Conservation (phyloP, 1,139 yeast species). For the Yamadazyma aaseri region DNA sequence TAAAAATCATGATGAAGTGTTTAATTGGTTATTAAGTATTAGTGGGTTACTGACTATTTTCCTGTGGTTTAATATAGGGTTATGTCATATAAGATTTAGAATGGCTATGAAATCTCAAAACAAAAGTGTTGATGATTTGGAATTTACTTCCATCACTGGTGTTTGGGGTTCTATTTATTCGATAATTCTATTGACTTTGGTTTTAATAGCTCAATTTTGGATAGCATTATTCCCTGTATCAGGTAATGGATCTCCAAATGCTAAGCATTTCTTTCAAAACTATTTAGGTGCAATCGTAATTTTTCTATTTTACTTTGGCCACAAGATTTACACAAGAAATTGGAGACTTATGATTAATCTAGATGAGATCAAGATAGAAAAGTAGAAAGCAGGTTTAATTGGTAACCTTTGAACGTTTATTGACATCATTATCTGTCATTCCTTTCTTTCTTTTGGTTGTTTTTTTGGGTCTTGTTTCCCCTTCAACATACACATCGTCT, state of each 20-base stretch:
- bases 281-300: constrained; percentile 37
- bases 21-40: constrained; percentile 42
- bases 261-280: constrained; percentile 35
- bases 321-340: constrained; percentile 31
- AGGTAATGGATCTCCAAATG: constrained; percentile 24
- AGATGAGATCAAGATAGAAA: constrained; percentile 1
- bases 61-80: constrained; percentile 40
- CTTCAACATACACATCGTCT: constrained; percentile 77
- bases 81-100: constrained; percentile 40
- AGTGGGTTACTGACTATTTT: constrained; percentile 43
- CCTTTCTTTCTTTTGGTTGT: constrained; percentile 31
- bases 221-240: constrained; percentile 37
- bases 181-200: constrained; percentile 28
- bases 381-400: too few relatives aligned
- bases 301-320: constrained; percentile 31
- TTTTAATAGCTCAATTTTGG: constrained; percentile 38
- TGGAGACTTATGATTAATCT: constrained; percentile 27
- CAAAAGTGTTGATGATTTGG: constrained; percentile 27
- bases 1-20: constrained; percentile 33
- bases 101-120: constrained; percentile 33
- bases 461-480: constrained; percentile 70
- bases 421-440: constrained; percentile 8
- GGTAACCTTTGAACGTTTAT: constrained; percentile 11
- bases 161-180: constrained; percentile 36
- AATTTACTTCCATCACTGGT: constrained; percentile 29